These are phyloP conservation scores for Leccinum uliginosum DNA, from an alignment of 768 basidiomycete genomes.

Conservation along the genomic window DNA sequence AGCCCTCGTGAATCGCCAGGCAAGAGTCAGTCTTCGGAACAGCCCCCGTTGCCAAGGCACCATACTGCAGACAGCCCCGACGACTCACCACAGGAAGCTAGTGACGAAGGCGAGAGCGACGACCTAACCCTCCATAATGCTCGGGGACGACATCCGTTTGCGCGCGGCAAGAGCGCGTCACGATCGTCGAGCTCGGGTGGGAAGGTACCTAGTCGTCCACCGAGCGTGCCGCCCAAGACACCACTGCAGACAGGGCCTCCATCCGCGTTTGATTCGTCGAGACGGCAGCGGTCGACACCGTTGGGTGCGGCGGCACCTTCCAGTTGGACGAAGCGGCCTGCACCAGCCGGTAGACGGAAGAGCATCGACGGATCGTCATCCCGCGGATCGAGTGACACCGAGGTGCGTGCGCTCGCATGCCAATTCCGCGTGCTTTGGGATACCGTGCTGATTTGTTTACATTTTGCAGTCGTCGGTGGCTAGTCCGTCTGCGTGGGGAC, in stretches of 20 bases:
- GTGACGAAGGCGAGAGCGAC: constrained; percentile 32
- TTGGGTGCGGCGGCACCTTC: constrained; percentile 59
- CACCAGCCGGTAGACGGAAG: constrained; percentile 62
- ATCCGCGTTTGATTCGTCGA: constrained; percentile 67
- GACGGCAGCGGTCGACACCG: constrained; percentile 68
- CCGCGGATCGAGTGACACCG: constrained; percentile 59
- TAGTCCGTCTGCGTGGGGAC: constrained; percentile 42
- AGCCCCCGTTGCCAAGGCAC: constrained; percentile 8
- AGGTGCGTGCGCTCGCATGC: constrained; percentile 42
- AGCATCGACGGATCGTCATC: constrained; percentile 60
- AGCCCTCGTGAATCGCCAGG: constrained; percentile 29
- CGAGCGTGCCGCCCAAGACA: constrained; percentile 56
- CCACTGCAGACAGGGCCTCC: constrained; percentile 35
- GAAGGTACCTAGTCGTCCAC: constrained; percentile 43
- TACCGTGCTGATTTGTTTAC: constrained; percentile 8
- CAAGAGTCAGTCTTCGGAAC: constrained; percentile 13
- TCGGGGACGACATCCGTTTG: constrained; percentile 36
- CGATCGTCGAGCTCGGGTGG: constrained; percentile 59
- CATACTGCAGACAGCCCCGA: constrained; percentile 29
- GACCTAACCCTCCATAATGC: constrained; percentile 33
- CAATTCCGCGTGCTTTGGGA: background rate
- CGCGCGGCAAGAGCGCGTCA: constrained; percentile 29
- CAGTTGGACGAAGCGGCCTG: constrained; percentile 69
- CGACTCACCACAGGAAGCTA: constrained; percentile 31
- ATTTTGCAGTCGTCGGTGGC: constrained; percentile 30